Conservation (phyloP, 176 grass and related monocot genomes). For the Oryza nivara region DNA sequence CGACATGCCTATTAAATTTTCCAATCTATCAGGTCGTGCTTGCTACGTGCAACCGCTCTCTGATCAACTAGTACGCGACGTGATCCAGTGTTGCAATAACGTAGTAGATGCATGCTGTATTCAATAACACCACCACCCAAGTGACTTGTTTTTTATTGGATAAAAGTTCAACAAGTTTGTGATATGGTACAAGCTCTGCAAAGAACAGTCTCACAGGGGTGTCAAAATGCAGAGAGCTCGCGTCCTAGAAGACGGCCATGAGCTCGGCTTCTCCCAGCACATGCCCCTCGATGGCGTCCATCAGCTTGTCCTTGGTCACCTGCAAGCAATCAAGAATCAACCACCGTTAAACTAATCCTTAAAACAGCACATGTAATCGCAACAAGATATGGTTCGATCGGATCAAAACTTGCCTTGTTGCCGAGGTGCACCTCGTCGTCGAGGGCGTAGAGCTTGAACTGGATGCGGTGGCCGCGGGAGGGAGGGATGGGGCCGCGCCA, state of each 20-base stretch:
- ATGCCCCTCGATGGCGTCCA: slow-evolving; percentile 73
- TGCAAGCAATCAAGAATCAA: not conserved
- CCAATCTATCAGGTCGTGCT: not conserved
- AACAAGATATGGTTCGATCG: no score
- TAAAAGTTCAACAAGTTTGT: slow-evolving; percentile 3
- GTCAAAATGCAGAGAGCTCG: not conserved
- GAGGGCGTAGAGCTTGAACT: slow-evolving; percentile 81
- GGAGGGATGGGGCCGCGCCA: slow-evolving; percentile 69
- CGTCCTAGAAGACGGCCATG: slow-evolving; percentile 50
- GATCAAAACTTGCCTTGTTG: slow-evolving; percentile 53
- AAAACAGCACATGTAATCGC: no score
- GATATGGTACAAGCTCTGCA: not conserved
- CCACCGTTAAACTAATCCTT: not conserved
- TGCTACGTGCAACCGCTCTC: not conserved
- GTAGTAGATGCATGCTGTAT: not conserved
- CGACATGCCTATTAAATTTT: not conserved
- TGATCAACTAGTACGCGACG: not conserved
- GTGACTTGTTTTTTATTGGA: slow-evolving; percentile 40
- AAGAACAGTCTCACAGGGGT: not conserved
- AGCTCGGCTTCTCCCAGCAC: slow-evolving; percentile 74
- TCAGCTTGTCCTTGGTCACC: slow-evolving; percentile 77
- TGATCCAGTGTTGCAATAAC: not conserved
- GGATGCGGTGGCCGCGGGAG: slow-evolving; percentile 60
- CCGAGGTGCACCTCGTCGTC: slow-evolving; percentile 70
- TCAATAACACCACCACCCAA: not conserved